Base-by-base conservation (phyloP, 2,329 filamentous ascomycete species). In the Aspergillus udagawae region DNA sequence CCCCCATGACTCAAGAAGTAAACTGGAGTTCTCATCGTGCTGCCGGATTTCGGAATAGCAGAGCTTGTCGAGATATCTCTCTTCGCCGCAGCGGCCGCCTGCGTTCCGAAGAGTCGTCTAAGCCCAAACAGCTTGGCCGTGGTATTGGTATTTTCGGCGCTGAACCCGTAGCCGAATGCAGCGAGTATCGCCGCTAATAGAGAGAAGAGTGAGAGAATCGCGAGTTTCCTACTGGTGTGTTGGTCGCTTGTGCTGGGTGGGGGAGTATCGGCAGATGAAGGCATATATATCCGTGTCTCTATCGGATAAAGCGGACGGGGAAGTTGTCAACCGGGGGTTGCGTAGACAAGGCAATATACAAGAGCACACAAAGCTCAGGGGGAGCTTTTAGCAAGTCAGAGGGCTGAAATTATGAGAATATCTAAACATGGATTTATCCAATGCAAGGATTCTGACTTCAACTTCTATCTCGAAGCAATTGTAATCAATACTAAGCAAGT, bases 1-100 rank as follows among this genome's bases (percentile, higher is more conserved):
- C 78, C 79, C 14, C 79, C 79, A 73, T 79, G 76, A 55, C 78
- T 79, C 29, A 83, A 67, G 62, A 83, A 83, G 61, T 82, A 83
- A 51, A 82, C 73, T 10, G 80, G 81, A 10, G 79, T 82, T 51
- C 67, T 71, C 62, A 69, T 72, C 49, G 59, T 67, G 53, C 32
- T 50, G 49, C 32, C 14, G 2, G 20, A 27, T 4, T 47, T 25
- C 8, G n/a, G 14, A 35, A 17, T 35, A 17, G 4, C 32, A 35
- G 48, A 52, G 51, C 28, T 25, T 45, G 25, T 17, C 32, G 35
- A 17, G 32, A 35, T 21, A 49, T 54, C 21, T 44, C 25, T 9
- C 54, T 53, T 50, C 47, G 55, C 45, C 7, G 35, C 48, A 20
- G 47, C 47, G 32, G 56, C 52, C n/a, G 61, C 50, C 48, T 53